Evolutionary conservation across 371 early-diverging fungal genomes (phyloP), one percentile per base, ranked within the genome.

Genomic region (Basidiobolus meristosporus): DNA sequence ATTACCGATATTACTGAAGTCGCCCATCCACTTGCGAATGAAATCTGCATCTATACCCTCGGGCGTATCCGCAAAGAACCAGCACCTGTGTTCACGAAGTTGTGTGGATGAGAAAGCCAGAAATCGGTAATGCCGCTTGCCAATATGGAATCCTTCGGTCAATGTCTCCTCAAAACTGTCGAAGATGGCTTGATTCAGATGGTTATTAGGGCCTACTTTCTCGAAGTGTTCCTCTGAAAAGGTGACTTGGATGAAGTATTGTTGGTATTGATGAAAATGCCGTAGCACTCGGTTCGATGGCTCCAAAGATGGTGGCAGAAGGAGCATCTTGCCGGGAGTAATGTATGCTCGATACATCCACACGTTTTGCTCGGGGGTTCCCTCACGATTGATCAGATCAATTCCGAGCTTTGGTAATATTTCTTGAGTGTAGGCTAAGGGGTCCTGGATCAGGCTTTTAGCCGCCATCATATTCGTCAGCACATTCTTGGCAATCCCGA

Each of bases 1-100:
- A 12, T 64, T 70, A 23, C 70, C 66, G 36, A 77, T 76, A 9
- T 59, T 54, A 0, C 60, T 59, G 44, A 87, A 82, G 11, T 70
- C 59, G 3, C 88, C 88, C 72, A 82, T 73, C 82, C 82, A 82
- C 0, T 28, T 16, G 2, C 73, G 67, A 34, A 86, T 77, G 12
- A 54, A 40, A 38, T 62, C 56, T 0, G 63, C 36, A 39, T 41
- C 42, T 7, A 30, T 38, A 1, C 40, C 46, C 6, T 36, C 35
- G 3, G 14, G 12, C 7, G 38, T 35, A 14, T 41, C 28, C 11
- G 59, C 53, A 54, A 80, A 71, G 50, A 82, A 81, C 83, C 82
- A 86, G 6, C 74, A 74, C 22, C 62, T 61, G 39, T 82, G 77
- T 17, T 67, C 67, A 3, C 72, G 67, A 16, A 86, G 49, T 45